phyloP scores from a whole-genome alignment of 495 filamentous ascomycete genomes.

The Aspergillus bertholletiae region DNA sequence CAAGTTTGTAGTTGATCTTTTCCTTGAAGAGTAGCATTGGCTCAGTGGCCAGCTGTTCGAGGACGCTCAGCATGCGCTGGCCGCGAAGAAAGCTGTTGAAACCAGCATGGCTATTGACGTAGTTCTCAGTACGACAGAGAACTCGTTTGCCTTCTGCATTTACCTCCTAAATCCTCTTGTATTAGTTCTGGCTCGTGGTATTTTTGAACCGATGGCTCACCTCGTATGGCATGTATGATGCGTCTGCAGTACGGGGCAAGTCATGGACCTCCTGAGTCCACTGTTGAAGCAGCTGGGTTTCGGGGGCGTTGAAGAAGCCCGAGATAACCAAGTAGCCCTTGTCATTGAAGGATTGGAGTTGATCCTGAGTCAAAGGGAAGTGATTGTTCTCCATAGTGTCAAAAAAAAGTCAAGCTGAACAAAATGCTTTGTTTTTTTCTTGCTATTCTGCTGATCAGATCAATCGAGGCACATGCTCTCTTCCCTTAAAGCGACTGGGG shows the following conservation, averaged over 20 bases:
- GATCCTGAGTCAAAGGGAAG: constrained; percentile 23
- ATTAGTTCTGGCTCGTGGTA: not conserved
- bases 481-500: not conserved
- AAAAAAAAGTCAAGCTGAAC: not conserved
- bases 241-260: constrained; percentile 32
- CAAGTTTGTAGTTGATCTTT: constrained; percentile 46
- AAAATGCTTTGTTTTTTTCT: not conserved
- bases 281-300: constrained; percentile 28
- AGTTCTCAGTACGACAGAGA: constrained; percentile 46
- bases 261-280: constrained; percentile 43
- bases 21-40: constrained; percentile 49
- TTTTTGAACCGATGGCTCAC: constrained; percentile 2
- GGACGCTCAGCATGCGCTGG: constrained; percentile 26
- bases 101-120: constrained; percentile 37
- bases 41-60: constrained; percentile 37
- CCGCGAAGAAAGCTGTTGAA: constrained; percentile 41
- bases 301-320: constrained; percentile 23
- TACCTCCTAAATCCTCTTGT: constrained; percentile 24
- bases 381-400: constrained; percentile 23
- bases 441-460: too few species aligned
- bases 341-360: constrained; percentile 33
- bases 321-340: constrained; percentile 39
- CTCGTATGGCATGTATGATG: constrained; percentile 47
- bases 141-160: constrained; percentile 37
- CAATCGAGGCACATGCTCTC: constrained; percentile 1